These are phyloP conservation scores for Beauveria brongniartii DNA, from an alignment of 2,329 filamentous ascomycete genomes.

Conservation along the genomic window DNA sequence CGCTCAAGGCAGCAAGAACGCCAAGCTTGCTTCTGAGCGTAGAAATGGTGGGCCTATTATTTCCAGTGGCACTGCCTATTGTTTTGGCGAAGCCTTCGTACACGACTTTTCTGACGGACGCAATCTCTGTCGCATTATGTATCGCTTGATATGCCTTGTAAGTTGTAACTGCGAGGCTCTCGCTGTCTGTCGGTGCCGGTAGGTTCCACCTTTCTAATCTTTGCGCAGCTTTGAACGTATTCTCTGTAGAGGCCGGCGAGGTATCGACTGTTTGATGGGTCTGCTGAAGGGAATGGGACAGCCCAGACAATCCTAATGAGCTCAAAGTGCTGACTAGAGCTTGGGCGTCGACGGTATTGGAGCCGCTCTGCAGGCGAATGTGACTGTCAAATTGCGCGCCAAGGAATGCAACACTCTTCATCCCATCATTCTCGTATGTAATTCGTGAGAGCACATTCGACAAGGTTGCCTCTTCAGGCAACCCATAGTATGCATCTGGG, in stretches of 20 bases:
- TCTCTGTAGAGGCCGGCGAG: constrained; percentile 54
- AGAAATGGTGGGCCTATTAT: constrained; percentile 38
- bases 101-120: constrained; percentile 46
- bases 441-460: constrained; percentile 71
- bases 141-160: constrained; percentile 79
- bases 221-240: constrained; percentile 70
- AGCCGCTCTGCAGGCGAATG: constrained; percentile 52
- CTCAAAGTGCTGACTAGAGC: constrained; percentile 71
- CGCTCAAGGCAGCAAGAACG: constrained; percentile 64
- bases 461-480: constrained; percentile 70
- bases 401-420: constrained; percentile 82
- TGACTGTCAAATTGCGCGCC: constrained; percentile 87
- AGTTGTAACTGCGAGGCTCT: constrained; percentile 58
- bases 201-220: constrained; percentile 90
- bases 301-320: constrained; percentile 71
- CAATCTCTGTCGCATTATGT: constrained; percentile 53
- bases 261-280: constrained; percentile 54
- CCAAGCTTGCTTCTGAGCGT: constrained; percentile 48
- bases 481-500: constrained; percentile 90
- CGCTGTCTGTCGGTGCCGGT: constrained; percentile 56
- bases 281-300: constrained; percentile 73
- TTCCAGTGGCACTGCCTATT: constrained; percentile 47
- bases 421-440: constrained; percentile 81
- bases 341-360: constrained; percentile 51
- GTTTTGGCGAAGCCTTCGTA: constrained; percentile 55